phyloP scores from a whole-genome alignment of 78 protist genomes.

The Chrysochromulina tobinii region DNA sequence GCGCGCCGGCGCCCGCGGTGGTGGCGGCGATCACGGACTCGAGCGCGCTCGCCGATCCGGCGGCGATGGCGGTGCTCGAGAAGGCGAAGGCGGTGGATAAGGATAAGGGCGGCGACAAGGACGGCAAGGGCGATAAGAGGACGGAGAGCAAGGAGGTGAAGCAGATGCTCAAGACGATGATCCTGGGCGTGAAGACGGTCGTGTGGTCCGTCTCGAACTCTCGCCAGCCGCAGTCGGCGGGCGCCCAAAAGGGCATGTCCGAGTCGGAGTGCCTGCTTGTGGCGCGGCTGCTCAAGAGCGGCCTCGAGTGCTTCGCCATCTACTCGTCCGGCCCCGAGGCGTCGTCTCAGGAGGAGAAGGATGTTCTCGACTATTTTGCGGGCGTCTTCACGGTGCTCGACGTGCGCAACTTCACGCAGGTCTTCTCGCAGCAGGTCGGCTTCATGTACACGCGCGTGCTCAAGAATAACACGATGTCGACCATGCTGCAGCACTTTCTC shows the following conservation, averaged over 20 bases:
- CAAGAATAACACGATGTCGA: conserved; percentile 45
- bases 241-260: conserved; percentile 15
- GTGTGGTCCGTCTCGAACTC: conserved; percentile 31
- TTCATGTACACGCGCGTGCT: conserved; percentile 54
- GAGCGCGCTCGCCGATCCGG: neutral
- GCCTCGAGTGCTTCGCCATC: conserved; percentile 69
- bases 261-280: conserved; percentile 57
- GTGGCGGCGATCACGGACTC: neutral
- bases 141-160: conserved; percentile 7
- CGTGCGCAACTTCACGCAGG: conserved; percentile 61
- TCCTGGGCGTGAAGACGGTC: conserved; percentile 73
- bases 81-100: neutral
- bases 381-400: conserved; percentile 78
- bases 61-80: neutral
- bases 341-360: conserved; percentile 41
- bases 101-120: neutral
- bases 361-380: conserved; percentile 78
- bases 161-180: conserved; percentile 74
- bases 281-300: conserved; percentile 57
- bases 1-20: neutral
- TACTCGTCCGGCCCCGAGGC: conserved; percentile 12
- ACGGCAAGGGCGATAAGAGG: neutral
- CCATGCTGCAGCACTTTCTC: conserved; percentile 82
- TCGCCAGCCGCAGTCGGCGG: conserved; percentile 11
- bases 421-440: conserved; percentile 50